phyloP scores from a whole-genome alignment of 78 protist genomes.

The Dictyostelium intermedium region DNA sequence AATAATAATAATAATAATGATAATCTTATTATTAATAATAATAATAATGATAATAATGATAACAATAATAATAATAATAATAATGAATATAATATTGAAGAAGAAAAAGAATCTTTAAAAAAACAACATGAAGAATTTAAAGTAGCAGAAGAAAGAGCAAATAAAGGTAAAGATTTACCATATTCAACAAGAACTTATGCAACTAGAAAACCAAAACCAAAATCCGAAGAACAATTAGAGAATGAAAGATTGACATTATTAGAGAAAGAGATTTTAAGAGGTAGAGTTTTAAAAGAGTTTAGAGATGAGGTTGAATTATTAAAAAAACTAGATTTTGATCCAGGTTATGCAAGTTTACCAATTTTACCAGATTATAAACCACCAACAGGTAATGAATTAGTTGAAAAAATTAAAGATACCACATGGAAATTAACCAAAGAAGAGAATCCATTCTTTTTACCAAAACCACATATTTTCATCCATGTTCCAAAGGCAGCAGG shows the following conservation, averaged over 20 bases:
- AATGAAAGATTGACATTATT: neutral
- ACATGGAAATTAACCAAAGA: constrained; percentile 7
- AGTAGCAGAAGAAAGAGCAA: neutral
- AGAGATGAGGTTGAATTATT: neutral
- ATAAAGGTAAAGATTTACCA: neutral
- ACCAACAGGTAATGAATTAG: neutral
- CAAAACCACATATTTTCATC: constrained; percentile 55
- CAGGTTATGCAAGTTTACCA: constrained; percentile 5
- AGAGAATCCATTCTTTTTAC: constrained; percentile 25
- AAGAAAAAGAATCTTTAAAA: neutral
- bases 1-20: neutral
- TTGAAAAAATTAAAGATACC: neutral
- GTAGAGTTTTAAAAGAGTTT: neutral
- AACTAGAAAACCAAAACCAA: neutral
- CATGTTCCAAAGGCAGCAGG: constrained; percentile 72
- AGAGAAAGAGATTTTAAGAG: neutral
- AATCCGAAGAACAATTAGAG: neutral
- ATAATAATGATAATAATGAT: neutral
- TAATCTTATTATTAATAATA: neutral
- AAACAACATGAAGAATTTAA: neutral
- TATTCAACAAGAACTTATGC: neutral
- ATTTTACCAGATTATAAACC: neutral
- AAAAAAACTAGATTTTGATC: neutral
- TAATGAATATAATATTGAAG: neutral
- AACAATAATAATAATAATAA: neutral